Base-by-base conservation (phyloP, 768 basidiomycete genomes). In the Podaxis pistillaris region DNA sequence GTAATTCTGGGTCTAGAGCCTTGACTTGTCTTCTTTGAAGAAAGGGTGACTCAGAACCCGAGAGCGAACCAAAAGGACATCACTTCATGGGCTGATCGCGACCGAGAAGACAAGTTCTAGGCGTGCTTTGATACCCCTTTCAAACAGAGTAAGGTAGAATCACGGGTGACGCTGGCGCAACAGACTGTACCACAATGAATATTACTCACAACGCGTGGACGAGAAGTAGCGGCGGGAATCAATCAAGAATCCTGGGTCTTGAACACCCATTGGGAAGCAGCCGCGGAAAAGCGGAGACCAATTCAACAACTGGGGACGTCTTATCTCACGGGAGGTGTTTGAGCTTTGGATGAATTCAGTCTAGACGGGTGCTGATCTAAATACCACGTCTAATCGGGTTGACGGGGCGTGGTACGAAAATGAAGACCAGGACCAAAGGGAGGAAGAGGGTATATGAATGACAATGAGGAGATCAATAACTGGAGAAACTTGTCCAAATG, bases 361-460 rank as follows among this genome's bases (percentile, higher is more conserved):
- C 58, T 52, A 36, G 36, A 38, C 58, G 52, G 37, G 6, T 13
- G n/a, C 30, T 58, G 46, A 33, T 33, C 7, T 57, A 19, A 19
- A 46, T n/a, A 46, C 19, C 46, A 57, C 44, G 56, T 57, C 17
- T 47, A 33, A 19, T 56, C 67, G 22, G 59, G 41, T 64, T 68
- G 63, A 62, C 63, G 69, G 40, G 68, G 66, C 41, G 63, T 55
- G 46, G 66, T 53, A 66, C 70, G 72, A 65, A 68, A 70, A 40
- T 74, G 74, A 36, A 76, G 66, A 57, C 70, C 72, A 19, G 72
- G 57, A 40, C 69, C 70, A 58, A 65, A 63, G 50, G 51, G 59
- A 63, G 51, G 70, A 40, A 47, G 64, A 64, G 41, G 74, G 62
- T 55, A 76, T 56, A 33, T 33, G 33, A 58, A 67, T 26, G 28